A percentile compares a stretch with the other conserved stretches of the same genome.
These are phyloP conservation scores for Macadamia tetraphylla DNA, from an alignment of 164 flowering plant species.

Conservation along the genomic window DNA sequence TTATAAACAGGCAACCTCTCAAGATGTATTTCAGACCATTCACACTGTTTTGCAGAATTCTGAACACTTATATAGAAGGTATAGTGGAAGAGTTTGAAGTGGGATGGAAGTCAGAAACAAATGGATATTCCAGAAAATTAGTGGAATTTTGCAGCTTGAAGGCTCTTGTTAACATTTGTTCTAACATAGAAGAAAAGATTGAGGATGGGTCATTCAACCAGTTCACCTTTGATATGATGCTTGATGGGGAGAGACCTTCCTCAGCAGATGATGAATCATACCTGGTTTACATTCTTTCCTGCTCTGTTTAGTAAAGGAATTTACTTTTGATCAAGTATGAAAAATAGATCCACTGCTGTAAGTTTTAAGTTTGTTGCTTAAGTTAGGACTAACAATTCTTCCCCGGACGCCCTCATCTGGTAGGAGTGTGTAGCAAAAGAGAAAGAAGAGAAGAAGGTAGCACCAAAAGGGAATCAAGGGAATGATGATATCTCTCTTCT, in stretches of 20 bases:
- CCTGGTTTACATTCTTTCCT: constrained; percentile 18
- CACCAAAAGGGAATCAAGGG: constrained; percentile 15
- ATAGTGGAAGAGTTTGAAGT: constrained; percentile 57
- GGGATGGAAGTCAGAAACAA: constrained; percentile 37
- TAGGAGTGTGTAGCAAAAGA: constrained; percentile 77
- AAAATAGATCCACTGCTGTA: no score
- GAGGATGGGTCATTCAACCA: constrained; percentile 61
- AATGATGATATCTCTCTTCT: constrained; percentile 81
- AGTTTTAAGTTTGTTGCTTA: no score
- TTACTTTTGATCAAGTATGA: no score
- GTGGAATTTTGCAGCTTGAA: constrained; percentile 69
- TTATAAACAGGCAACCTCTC: no score
- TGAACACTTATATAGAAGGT: constrained; percentile 43
- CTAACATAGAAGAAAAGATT: constrained; percentile 43
- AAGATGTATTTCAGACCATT: no score
- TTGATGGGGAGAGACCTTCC: constrained; percentile 76
- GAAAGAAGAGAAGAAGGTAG: constrained; percentile 50
- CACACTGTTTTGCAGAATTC: constrained; percentile 31
- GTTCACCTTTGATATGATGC: constrained; percentile 86
- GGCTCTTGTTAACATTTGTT: constrained; percentile 38
- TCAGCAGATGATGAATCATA: constrained; percentile 35
- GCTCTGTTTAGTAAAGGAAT: not conserved
- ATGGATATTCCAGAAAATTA: constrained; percentile 50
- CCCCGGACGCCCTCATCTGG: no score
- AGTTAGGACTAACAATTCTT: no score